Evolutionary conservation across 176 grass and related monocot genomes (phyloP), one percentile per base, ranked within the genome.

Genomic region (Eragrostis curvula): DNA sequence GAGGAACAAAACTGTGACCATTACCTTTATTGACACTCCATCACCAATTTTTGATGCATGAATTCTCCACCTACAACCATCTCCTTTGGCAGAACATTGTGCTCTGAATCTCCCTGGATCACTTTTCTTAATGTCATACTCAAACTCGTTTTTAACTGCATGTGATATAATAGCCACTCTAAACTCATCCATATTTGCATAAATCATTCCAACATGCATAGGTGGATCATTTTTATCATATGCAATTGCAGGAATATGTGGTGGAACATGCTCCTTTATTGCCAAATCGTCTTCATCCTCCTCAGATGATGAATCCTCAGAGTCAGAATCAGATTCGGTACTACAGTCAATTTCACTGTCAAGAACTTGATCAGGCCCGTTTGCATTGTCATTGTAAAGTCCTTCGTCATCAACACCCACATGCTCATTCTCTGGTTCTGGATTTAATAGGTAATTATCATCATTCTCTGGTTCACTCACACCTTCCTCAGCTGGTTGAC

Each of bases 81-180:
- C 13, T 14, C 0, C 4, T 25, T 12, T 70, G 5, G 10, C 67
- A 47, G 11, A 15, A 13, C 67, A 70, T 1, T 70, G 13, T 6
- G 15, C 43, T 23, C 11, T 24, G 12, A 25, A 70, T 11, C 67
- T 70, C 67, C 42, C 9, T 70, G 21, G 42, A 24, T 70, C 73
- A 43, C 73, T 43, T 12, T 75, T 43, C 52, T 58, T 21, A 42
- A 9, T 75, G 73, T 75, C 21, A 74, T 13, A 41, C 12, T 70
- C 67, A 59, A 75, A 75, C 39, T 75, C 52, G n/a, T 75, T 36
- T 29, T 57, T 43, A 21, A 75, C 59, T 15, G 73, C 9, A 75
- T 59, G 52, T 2, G 32, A 8, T 25, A 36, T 6, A 24, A 59
- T n/a, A 7, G 36, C 36, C 52, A 59, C 41, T 6, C 23, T 75